Evolutionary conservation across 371 early-diverging fungal genomes (phyloP), one percentile per base, ranked within the genome.

Genomic region (Rhizopus microsporus): DNA sequence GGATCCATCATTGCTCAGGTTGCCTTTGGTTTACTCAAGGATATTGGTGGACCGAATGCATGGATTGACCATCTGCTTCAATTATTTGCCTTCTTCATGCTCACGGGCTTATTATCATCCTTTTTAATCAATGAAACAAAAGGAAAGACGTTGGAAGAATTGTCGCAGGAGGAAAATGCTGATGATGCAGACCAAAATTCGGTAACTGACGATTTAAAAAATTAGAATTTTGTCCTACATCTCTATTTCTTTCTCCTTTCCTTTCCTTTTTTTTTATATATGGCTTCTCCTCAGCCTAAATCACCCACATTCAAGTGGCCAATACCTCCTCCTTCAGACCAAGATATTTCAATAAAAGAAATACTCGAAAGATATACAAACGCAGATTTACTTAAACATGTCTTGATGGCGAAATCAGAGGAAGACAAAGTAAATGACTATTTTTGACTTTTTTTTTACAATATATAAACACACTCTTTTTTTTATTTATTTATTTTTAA

Each of bases 1-100:
- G 94, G 94, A 38, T 93, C 95, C 40, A 90, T 93, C 51, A 51
- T 90, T 54, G 88, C 91, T 34, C 84, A 87, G 60, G 81, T 89
- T 31, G 89, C 87, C 23, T 90, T 91, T 60, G 83, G 85, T 59
- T 81, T 81, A 31, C 78, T 89, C 56, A 86, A 86, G 67, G 86
- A 89, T 59, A 77, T 80, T 45, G 91, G 91, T 57, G 89, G 88
- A 17, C 23, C 57, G 45, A 83, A 88, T 67, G 60, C 61, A 1
- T 88, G 80, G 63, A 83, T 91, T 57, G 72, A 84, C 49, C 83
- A 87, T 57, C 63, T 91, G 54, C 71, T 92, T 51, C 66, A 84
- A 67, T 77, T 92, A 40, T 90, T 91, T 73, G 88, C 92, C 34
- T 67, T 83, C 54, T 88, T 89, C 71, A 91, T 91, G 91, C 66